Evolutionary conservation across 768 basidiomycete genomes (phyloP).

Genomic region (Phaffia australis): DNA sequence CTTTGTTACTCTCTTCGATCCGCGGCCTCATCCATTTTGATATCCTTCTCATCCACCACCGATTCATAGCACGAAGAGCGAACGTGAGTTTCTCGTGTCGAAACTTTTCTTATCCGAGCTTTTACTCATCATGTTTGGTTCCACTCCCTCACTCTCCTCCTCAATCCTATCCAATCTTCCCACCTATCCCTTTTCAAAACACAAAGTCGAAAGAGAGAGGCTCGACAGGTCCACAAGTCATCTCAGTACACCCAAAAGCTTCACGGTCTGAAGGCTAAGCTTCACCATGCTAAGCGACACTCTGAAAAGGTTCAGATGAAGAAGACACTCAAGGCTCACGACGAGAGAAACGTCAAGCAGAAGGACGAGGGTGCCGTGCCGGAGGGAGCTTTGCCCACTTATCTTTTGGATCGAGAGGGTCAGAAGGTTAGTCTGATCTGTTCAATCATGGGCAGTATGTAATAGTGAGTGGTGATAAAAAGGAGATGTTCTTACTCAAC

Average conservation of each 20-base stretch:
- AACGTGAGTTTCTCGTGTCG: slow-evolving; percentile 50
- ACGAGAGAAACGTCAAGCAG: slow-evolving; percentile 96
- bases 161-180: not conserved
- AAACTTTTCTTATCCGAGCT: too few species aligned
- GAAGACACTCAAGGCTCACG: slow-evolving; percentile 99
- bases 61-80: slow-evolving; percentile 93
- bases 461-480: not conserved
- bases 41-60: slow-evolving; percentile 38
- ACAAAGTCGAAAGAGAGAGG: slow-evolving; percentile 40
- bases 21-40: not conserved
- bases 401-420: slow-evolving; percentile 92
- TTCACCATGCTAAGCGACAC: slow-evolving; percentile 93
- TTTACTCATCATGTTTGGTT: not conserved
- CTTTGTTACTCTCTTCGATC: not conserved
- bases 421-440: slow-evolving; percentile 49
- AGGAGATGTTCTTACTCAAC: not conserved
- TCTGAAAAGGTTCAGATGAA: slow-evolving; percentile 96
- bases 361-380: slow-evolving; percentile 64
- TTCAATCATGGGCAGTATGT: not conserved
- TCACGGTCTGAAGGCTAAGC: slow-evolving; percentile 92
- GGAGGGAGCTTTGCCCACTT: slow-evolving; percentile 86
- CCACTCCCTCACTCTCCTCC: not conserved
- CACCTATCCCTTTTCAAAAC: slow-evolving; percentile 12
- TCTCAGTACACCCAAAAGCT: slow-evolving; percentile 84
- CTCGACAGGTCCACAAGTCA: slow-evolving; percentile 43